Evolutionary conservation across 2,329 filamentous ascomycete species (phyloP), one percentile per base, ranked within the genome.

Genomic region (Penicillium paneum): DNA sequence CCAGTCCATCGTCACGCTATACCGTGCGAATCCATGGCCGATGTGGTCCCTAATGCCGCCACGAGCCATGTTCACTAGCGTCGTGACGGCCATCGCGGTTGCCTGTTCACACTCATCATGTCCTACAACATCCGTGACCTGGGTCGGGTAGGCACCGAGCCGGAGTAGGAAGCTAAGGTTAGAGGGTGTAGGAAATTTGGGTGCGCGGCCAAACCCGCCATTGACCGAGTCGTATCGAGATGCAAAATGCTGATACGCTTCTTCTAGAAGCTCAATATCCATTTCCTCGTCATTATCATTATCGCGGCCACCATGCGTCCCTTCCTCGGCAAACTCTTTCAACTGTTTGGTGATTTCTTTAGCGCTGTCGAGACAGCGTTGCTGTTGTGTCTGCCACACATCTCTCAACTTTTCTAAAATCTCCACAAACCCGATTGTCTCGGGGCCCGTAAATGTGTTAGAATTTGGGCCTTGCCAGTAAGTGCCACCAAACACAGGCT

Each of bases 401-500:
- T 81, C 78, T 8, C 79, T 64, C 40, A 97, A 82, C 73, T 95
- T 97, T 64, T 88, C 81, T 47, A 97, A 72, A 32, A 97, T 91
- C 19, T 87, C 85, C 38, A 96, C 78, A 64, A 97, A 96, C 39
- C 90, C 87, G n/a, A 90, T 81, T 5, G 87, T 83, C 42, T 85
- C 84, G 42, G 80, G 65, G n/a, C 73, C 72, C 1, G 72, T 73
- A 10, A 75, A 68, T 24, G 73, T 76, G 8, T 70, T 70, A 5
- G 85, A 83, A 45, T 85, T 86, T 0, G 91, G 90, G 0, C 89
- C 90, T 4, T 92, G 91, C 89, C 91, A 97, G 73, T 97, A 97
- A 8, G 93, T 97, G 24, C 93, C 93, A 35, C 94, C 94, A 74
- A 97, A 97, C 10, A 99, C 89, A 0, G 94, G 94, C 67, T 96